Conservation (phyloP, 495 filamentous ascomycete genomes). For the Wilcoxina mikolae region DNA sequence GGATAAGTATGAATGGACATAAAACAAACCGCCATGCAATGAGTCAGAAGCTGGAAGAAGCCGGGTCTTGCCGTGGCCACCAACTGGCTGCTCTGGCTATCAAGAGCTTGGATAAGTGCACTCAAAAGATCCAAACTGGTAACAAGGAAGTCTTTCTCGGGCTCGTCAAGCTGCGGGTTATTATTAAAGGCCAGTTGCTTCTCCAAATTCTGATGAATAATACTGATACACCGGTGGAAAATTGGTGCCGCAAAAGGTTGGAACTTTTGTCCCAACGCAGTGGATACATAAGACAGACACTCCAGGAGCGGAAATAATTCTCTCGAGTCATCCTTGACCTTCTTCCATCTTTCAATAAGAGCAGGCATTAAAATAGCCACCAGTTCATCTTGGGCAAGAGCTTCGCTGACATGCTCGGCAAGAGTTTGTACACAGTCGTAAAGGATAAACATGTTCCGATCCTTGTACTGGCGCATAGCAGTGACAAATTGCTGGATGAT, state of each 20-base stretch:
- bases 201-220: conserved; percentile 83
- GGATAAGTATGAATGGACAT: neutral
- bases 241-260: conserved; percentile 69
- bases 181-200: conserved; percentile 51
- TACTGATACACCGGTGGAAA: conserved; percentile 70
- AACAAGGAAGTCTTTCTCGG: conserved; percentile 94
- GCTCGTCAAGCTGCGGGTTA: conserved; percentile 53
- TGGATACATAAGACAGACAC: conserved; percentile 86
- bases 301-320: conserved; percentile 91
- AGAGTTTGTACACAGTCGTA: conserved; percentile 98
- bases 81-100: conserved; percentile 60
- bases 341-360: conserved; percentile 77
- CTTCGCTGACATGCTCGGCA: conserved; percentile 74
- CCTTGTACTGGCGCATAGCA: conserved; percentile 92
- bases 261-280: conserved; percentile 70
- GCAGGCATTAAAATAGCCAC: conserved; percentile 86
- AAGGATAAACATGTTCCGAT: conserved; percentile 95
- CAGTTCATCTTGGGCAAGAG: conserved; percentile 60
- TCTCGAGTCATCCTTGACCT: conserved; percentile 71
- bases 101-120: conserved; percentile 83
- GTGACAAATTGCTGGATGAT: conserved; percentile 85
- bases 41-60: conserved; percentile 77
- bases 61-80: conserved; percentile 57
- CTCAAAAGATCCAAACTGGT: conserved; percentile 91
- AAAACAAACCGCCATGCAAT: conserved; percentile 55